Evolutionary conservation across 179 eudicot genomes (phyloP), one percentile per base, ranked within the genome.

Genomic region (Pouteria campechiana): DNA sequence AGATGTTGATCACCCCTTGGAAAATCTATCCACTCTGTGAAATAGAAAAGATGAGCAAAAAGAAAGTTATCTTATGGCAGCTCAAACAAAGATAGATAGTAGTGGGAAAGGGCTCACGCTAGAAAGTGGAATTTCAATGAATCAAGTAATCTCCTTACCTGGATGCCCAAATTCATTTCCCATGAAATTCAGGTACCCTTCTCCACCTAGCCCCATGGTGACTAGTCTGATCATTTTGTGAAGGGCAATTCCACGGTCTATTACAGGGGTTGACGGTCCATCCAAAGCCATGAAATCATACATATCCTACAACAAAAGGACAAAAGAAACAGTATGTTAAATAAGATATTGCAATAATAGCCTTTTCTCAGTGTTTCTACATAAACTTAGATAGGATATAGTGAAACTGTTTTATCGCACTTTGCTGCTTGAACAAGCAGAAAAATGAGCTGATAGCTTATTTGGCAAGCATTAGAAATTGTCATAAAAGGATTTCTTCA

Each of bases 101-200:
- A 37, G 44, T 11, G 7, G 11, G 23, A 24, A 15, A 5, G 16
- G 22, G n/a, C 33, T 3, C 19, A 19, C 17, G 11, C 27, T 17
- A 19, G 27, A 42, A 29, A 7, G n/a, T 44, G 13, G 19, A 12
- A 47, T 3, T 17, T 15, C 1, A 36, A 31, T 9, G 25, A 38
- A 32, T 2, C 23, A 44, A 42, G 17, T 31, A 18, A 25, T 6
- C 37, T 40, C 27, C 48, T 43, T 70, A 92, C 99, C 99, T 60
- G 99, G 99, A 75, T 92, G 99, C 30, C 98, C 98, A 58, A 90
- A 90, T 73, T 90, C 98, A 69, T 90, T 90, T 69, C 98, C 98
- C 98, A 90, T 92, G 70, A 92, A 92, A 65, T 92, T 92, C 25
- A 92, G 59, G 52, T 92, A 92, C 37, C 96, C 99, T 79, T 79